Evolutionary conservation across 768 basidiomycete genomes (phyloP).

Genomic region (Lentinula edodes): DNA sequence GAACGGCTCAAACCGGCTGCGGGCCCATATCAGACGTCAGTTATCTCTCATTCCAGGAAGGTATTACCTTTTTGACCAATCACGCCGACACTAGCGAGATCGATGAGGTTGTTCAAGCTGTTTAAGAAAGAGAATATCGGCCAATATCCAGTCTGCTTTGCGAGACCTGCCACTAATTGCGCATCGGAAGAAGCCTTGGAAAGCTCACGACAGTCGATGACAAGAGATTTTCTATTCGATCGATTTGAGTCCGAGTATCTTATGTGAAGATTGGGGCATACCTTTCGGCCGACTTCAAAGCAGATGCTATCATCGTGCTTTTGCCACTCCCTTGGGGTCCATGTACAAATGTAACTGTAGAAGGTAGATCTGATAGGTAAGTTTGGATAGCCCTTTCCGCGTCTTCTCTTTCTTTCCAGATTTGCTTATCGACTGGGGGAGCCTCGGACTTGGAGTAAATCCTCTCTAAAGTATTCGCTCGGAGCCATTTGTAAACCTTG

Average conservation of each 20-base stretch:
- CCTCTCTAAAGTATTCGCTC: constrained; percentile 52
- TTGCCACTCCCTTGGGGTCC: constrained; percentile 86
- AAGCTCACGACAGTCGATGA: constrained; percentile 82
- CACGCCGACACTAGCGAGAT: constrained; percentile 50
- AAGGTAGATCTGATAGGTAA: constrained; percentile 76
- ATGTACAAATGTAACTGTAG: constrained; percentile 76
- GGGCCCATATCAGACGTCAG: neutral
- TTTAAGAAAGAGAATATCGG: constrained; percentile 72
- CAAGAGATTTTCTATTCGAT: constrained; percentile 51
- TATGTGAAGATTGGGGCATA: constrained; percentile 17
- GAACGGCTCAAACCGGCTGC: constrained; percentile 80
- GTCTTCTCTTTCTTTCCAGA: constrained; percentile 83
- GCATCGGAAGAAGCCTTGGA: constrained; percentile 65
- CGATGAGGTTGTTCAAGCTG: constrained; percentile 10
- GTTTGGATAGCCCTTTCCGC: constrained; percentile 61
- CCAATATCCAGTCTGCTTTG: constrained; percentile 82
- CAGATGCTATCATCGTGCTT: constrained; percentile 45
- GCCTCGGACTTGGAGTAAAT: constrained; percentile 12
- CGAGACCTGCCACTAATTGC: constrained; percentile 61
- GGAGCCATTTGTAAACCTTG: constrained; percentile 72
- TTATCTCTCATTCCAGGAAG: neutral
- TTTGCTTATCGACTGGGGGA: constrained; percentile 28
- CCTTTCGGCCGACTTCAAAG: constrained; percentile 53
- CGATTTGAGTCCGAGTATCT: neutral
- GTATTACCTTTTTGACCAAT: constrained; percentile 86